Evolutionary conservation across 148 eudicot species (phyloP), one percentile per base, ranked within the genome.

Genomic region (Persicaria tinctoria): DNA sequence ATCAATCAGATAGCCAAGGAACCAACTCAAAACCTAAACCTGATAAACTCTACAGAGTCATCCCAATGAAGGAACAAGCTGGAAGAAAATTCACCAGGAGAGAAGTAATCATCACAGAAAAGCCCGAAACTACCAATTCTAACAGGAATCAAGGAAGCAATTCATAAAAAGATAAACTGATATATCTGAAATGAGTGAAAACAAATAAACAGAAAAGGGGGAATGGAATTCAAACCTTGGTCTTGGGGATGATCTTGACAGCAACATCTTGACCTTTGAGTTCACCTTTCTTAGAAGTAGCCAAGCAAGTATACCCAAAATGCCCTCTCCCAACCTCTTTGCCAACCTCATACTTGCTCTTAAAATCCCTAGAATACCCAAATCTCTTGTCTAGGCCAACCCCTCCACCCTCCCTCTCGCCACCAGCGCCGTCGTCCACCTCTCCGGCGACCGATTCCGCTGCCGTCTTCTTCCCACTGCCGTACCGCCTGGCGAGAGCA

Each of bases 291-390:
- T 81, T 86, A 5, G 71, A 38, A 48, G 54, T 69, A 38, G 88
- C 89, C 45, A 82, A 74, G 73, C 87, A 82, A 62, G 91, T 88
- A 83, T 84, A 84, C 78, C 91, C 89, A 80, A 88, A 88, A 88
- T 86, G 92, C 75, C 92, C 92, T 56, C 86, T 79, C 4, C 92
- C 92, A 49, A 88, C 86, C 68, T 86, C 89, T 38, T 88, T 87
- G 18, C 86, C 89, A n/a, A 86, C 69, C 62, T 86, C 92, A 75
- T 78, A 88, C 74, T 68, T 69, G 18, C 70, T 79, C 76, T 46
- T 79, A 18, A 88, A 83, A 69, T 86, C 80, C 77, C 78, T 88
- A 11, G 86, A 81, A 49, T 79, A 81, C 66, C 91, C 91, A 73
- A 88, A 88, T n/a, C 84, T 81, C 79, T 83, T 88, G 72, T 88